phyloP scores from a whole-genome alignment of 2,329 filamentous ascomycete species.

The Penicillium sp. region DNA sequence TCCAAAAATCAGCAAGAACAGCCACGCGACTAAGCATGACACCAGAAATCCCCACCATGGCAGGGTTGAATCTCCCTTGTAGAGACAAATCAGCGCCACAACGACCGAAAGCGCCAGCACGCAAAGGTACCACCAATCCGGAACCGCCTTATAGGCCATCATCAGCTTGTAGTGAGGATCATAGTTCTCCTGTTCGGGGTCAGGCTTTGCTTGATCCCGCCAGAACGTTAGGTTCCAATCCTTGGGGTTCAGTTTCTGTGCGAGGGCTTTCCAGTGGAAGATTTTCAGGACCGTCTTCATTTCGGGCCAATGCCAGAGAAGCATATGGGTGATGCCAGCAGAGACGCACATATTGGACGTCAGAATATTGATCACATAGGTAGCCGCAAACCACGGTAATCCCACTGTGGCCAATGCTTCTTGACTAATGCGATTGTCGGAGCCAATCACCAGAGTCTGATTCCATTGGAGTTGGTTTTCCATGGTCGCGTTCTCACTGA shows the following conservation, averaged over 20 bases:
- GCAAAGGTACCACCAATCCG: constrained; percentile 45
- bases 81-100: constrained; percentile 41
- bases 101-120: constrained; percentile 27
- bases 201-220: constrained; percentile 6
- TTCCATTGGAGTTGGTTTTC: constrained; percentile 43
- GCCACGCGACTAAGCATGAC: constrained; percentile 34
- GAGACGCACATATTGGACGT: constrained; percentile 50
- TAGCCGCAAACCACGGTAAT: constrained; percentile 44
- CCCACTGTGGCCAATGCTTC: constrained; percentile 36
- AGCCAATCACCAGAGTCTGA: constrained; percentile 44
- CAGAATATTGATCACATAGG: constrained; percentile 44
- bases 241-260: constrained; percentile 4
- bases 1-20: constrained; percentile 45
- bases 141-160: constrained; percentile 43
- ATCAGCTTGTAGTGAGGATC: constrained; percentile 49
- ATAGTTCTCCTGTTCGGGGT: constrained; percentile 5
- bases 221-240: constrained; percentile 9
- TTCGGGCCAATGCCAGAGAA: constrained; percentile 42
- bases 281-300: constrained; percentile 26
- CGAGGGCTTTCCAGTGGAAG: constrained; percentile 5
- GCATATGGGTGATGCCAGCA: constrained; percentile 48
- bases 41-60: constrained; percentile 48
- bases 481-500: constrained; percentile 37
- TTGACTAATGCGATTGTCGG: constrained; percentile 40
- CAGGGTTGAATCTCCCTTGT: constrained; percentile 38